Percentiles rank a stretch among this genome's conserved stretches.
Evolutionary conservation across 2,329 filamentous ascomycete species (phyloP).

Genomic region (Aureobasidium sp.): DNA sequence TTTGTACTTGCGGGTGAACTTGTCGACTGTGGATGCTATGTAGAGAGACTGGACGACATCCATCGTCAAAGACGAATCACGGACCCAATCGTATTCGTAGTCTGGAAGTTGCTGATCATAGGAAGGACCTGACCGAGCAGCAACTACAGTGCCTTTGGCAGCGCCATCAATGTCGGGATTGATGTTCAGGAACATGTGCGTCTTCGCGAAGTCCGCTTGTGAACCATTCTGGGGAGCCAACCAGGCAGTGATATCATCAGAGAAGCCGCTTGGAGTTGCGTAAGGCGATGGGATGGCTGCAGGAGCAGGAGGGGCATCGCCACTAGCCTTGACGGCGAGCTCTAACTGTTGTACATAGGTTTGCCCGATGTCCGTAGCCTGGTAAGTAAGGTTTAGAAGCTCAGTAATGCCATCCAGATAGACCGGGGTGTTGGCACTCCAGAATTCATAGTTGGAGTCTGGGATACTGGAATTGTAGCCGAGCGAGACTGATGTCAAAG

Average conservation of each 20-base stretch:
- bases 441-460: slow-evolving; percentile 21
- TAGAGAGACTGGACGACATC: slow-evolving; percentile 23
- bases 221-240: slow-evolving; percentile 18
- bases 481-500: slow-evolving; percentile 20
- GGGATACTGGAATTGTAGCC: slow-evolving; percentile 20
- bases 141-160: slow-evolving; percentile 24
- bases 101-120: slow-evolving; percentile 21
- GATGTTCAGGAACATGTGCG: slow-evolving; percentile 26
- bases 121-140: slow-evolving; percentile 21
- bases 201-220: slow-evolving; percentile 19
- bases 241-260: slow-evolving; percentile 24
- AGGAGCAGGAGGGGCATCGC: slow-evolving; percentile 17
- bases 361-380: slow-evolving; percentile 21
- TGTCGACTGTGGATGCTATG: slow-evolving; percentile 17
- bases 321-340: slow-evolving; percentile 19
- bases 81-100: slow-evolving; percentile 28
- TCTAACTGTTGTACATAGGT: slow-evolving; percentile 20
- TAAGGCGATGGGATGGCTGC: slow-evolving; percentile 21
- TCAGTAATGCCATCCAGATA: slow-evolving; percentile 24
- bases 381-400: slow-evolving; percentile 24
- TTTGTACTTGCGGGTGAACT: slow-evolving; percentile 18
- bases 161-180: slow-evolving; percentile 22
- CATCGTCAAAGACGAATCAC: slow-evolving; percentile 23
- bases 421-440: slow-evolving; percentile 20
- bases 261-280: slow-evolving; percentile 21